Evolutionary conservation across 2,329 filamentous ascomycete species (phyloP).

Genomic region (Arthrobotrys entomopaga): DNA sequence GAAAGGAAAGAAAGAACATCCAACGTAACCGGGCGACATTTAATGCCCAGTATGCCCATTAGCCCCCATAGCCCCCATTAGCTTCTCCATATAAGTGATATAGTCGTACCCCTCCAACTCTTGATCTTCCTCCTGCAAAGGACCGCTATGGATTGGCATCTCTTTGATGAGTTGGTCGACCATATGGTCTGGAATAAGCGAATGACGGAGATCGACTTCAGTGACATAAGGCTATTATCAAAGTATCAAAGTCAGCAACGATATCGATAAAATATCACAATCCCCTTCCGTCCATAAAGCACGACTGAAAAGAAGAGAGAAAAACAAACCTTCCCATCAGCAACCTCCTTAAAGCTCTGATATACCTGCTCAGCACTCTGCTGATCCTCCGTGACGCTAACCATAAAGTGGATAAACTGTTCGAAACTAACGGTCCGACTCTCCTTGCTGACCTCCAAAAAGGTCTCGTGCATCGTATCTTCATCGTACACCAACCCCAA

Average conservation of each 20-base stretch:
- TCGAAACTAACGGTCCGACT: conserved; percentile 89
- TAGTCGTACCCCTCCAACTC: conserved; percentile 85
- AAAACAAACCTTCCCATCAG: conserved; percentile 81
- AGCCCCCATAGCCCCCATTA: conserved; percentile 67
- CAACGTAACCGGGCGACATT: background rate
- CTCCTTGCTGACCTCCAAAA: conserved; percentile 83
- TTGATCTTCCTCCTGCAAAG: conserved; percentile 84
- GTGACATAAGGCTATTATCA: conserved; percentile 82
- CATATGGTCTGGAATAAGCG: conserved; percentile 93
- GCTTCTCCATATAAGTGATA: conserved; percentile 93
- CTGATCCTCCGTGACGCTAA: conserved; percentile 97
- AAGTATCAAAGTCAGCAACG: no score
- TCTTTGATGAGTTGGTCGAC: conserved; percentile 90
- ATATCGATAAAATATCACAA: no score
- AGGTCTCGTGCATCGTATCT: conserved; percentile 97
- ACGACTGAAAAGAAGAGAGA: conserved; percentile 9
- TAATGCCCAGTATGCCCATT: conserved; percentile 54
- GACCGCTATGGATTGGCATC: conserved; percentile 77
- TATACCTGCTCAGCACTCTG: conserved; percentile 99
- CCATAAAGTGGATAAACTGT: conserved; percentile 99
- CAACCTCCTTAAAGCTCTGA: conserved; percentile 96
- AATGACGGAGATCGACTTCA: conserved; percentile 94
- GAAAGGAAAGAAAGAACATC: background rate
- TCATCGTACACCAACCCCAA: conserved; percentile 96
- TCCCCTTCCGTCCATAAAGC: background rate